A percentile compares a stretch with the other conserved stretches of the same genome.
Evolutionary conservation across 257 asterid genomes (phyloP).

Genomic region (Linderniella brevidens): DNA sequence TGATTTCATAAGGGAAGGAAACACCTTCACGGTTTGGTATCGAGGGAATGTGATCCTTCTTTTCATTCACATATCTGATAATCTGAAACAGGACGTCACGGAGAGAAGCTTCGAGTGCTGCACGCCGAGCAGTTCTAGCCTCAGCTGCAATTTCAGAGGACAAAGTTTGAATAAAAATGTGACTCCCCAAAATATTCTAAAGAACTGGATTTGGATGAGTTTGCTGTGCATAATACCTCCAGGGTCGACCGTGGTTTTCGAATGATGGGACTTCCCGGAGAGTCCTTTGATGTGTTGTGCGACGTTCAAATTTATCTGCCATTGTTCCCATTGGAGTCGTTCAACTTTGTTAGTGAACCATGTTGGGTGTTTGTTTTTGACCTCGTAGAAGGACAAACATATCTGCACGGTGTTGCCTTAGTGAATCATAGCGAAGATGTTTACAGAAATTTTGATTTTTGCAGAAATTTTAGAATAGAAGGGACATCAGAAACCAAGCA

Average conservation of each 20-base stretch:
- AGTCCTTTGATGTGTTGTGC: constrained; percentile 56
- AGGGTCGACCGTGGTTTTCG: constrained; percentile 56
- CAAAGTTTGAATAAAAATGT: neutral
- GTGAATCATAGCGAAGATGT: constrained; percentile 1
- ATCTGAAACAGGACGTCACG: constrained; percentile 86
- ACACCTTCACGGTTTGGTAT: constrained; percentile 72
- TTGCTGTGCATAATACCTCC: constrained; percentile 35
- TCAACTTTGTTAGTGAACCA: constrained; percentile 92
- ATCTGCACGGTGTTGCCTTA: constrained; percentile 35
- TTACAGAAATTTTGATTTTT: no score
- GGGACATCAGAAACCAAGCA: no score
- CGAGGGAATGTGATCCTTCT: constrained; percentile 87
- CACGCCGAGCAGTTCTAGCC: constrained; percentile 57
- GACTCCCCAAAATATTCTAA: neutral
- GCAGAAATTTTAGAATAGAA: no score
- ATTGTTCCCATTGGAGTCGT: constrained; percentile 82
- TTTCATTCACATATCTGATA: constrained; percentile 78
- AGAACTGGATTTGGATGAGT: constrained; percentile 1
- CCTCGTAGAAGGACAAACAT: constrained; percentile 76
- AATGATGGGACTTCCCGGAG: constrained; percentile 47
- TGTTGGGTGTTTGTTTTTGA: constrained; percentile 71
- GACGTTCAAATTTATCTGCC: constrained; percentile 76
- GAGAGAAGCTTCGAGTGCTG: constrained; percentile 59
- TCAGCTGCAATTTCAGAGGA: constrained; percentile 40
- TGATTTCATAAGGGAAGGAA: constrained; percentile 82